Conservation (phyloP, 768 basidiomycete genomes). For the Aureoboletus auriporus region DNA sequence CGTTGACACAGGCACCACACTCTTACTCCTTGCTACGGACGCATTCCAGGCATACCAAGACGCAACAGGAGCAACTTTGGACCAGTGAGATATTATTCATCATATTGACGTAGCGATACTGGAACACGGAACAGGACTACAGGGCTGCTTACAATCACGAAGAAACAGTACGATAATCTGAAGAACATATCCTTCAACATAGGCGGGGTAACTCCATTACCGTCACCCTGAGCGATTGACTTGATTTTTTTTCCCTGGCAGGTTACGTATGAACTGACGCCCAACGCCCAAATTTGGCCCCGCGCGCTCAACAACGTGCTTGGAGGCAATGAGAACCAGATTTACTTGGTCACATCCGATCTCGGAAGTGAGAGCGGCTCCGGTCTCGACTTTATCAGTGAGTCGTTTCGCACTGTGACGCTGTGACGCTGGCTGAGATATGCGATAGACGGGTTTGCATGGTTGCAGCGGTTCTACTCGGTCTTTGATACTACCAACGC, state of each 20-base stretch:
- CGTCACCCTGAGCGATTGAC: neutral
- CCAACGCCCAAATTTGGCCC: slow-evolving; percentile 72
- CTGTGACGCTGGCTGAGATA: neutral
- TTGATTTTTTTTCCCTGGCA: slow-evolving; percentile 12
- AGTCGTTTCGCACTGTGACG: slow-evolving; percentile 9
- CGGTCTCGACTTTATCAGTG: slow-evolving; percentile 65
- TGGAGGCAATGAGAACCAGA: slow-evolving; percentile 46
- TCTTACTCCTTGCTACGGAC: slow-evolving; percentile 54
- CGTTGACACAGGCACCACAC: slow-evolving; percentile 52
- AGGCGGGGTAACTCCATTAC: slow-evolving; percentile 32
- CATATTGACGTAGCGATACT: neutral
- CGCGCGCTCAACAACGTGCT: slow-evolving; percentile 52
- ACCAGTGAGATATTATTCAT: slow-evolving; percentile 35
- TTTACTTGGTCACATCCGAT: slow-evolving; percentile 57
- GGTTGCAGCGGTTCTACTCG: slow-evolving; percentile 60
- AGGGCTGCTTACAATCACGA: slow-evolving; percentile 52
- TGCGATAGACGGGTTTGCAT: slow-evolving; percentile 49
- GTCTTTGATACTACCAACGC: slow-evolving; percentile 40
- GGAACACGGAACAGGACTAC: slow-evolving; percentile 35
- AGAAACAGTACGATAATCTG: slow-evolving; percentile 43
- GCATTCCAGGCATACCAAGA: slow-evolving; percentile 53
- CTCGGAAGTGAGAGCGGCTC: slow-evolving; percentile 46
- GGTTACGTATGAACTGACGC: slow-evolving; percentile 51
- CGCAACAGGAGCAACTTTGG: slow-evolving; percentile 49
- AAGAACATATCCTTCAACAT: slow-evolving; percentile 53